These are phyloP conservation scores for Bothriochloa decipiens DNA, from an alignment of 176 grass and related monocot genomes.

Conservation along the genomic window DNA sequence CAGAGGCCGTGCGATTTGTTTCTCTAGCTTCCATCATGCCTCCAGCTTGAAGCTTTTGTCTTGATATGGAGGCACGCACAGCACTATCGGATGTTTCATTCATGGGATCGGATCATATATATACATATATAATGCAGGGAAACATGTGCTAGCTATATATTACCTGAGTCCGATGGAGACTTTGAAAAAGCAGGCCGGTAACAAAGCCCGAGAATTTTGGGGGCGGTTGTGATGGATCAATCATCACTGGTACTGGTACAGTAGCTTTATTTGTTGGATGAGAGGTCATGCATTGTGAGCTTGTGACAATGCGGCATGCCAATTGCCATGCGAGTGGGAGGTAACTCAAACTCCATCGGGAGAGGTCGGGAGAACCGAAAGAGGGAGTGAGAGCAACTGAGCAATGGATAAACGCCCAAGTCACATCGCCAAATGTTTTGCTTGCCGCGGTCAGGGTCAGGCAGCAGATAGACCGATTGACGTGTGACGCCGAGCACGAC, in stretches of 20 bases:
- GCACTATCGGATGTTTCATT: background rate
- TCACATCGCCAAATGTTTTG: background rate
- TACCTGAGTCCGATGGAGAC: background rate
- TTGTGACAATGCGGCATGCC: background rate
- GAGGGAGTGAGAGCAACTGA: too few relatives aligned
- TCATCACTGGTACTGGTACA: background rate
- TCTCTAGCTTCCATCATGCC: conserved; percentile 25
- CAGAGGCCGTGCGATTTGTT: background rate
- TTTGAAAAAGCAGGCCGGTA: conserved; percentile 18
- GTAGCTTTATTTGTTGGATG: background rate
- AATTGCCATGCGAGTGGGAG: background rate
- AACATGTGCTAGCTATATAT: background rate
- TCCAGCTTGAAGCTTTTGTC: background rate
- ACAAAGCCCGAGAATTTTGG: background rate
- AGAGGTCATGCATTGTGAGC: background rate
- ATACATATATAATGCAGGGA: background rate
- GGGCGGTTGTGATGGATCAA: background rate
- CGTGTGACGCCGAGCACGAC: background rate
- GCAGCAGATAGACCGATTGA: conserved; percentile 1
- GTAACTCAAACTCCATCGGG: too few relatives aligned
- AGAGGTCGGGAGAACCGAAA: too few relatives aligned
- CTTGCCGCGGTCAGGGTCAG: background rate
- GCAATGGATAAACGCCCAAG: background rate
- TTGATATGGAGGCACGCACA: background rate
- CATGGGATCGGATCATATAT: background rate